Evolutionary conservation across 1,284 basidiomycete species (phyloP).

Genomic region (Pascua sp.): DNA sequence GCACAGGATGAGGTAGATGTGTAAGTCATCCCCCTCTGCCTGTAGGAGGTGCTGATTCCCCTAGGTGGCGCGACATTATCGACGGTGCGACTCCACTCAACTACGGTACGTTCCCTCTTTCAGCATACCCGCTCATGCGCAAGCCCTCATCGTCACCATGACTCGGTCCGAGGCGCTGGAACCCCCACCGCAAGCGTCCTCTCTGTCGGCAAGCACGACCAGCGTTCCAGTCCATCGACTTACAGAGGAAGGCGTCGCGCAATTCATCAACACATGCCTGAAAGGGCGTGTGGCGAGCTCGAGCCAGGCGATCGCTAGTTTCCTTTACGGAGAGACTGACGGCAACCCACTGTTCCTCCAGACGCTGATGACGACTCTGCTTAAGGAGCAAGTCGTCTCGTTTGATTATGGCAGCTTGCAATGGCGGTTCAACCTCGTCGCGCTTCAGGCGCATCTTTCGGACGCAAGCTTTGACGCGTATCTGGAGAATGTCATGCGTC

Average conservation of each 20-base stretch:
- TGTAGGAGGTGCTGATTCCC: neutral
- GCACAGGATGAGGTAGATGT: conserved; percentile 29
- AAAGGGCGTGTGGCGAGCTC: conserved; percentile 15
- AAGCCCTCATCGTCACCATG: conserved; percentile 28
- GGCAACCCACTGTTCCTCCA: conserved; percentile 33
- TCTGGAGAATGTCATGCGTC: conserved; percentile 22
- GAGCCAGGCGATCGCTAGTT: conserved; percentile 20
- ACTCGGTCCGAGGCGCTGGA: neutral
- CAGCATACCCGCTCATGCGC: no score
- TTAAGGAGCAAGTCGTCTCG: conserved; percentile 29
- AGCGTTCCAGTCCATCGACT: conserved; percentile 20
- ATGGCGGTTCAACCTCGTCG: conserved; percentile 30
- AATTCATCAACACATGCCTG: conserved; percentile 25
- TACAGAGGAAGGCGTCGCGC: conserved; percentile 24
- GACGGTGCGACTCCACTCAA: conserved; percentile 18
- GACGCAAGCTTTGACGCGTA: conserved; percentile 33
- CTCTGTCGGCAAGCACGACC: conserved; percentile 9
- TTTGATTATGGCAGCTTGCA: conserved; percentile 28
- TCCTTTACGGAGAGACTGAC: conserved; percentile 29
- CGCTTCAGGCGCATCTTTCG: conserved; percentile 29
- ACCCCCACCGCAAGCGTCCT: neutral
- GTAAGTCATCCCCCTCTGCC: conserved; percentile 9
- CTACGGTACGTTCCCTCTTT: conserved; percentile 4
- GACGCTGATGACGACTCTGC: conserved; percentile 27
- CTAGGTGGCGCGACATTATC: conserved; percentile 23